Conservation (phyloP, 2,329 filamentous ascomycete genomes). For the Trichoderma brevicompactum region DNA sequence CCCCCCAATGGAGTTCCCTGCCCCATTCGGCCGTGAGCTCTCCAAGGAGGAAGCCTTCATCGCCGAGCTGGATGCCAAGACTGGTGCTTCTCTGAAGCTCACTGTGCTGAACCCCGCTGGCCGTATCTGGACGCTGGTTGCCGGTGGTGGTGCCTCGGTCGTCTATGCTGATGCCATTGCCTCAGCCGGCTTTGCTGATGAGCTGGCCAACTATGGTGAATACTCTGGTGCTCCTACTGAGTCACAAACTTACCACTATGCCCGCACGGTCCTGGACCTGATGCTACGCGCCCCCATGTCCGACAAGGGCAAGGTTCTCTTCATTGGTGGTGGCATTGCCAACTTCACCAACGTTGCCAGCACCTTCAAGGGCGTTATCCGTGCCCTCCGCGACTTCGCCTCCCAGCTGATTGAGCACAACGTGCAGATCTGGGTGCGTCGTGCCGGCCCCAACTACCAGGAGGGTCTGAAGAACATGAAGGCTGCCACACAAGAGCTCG, state of each 20-base stretch:
- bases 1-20: slow-evolving; percentile 98
- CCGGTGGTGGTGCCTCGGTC: slow-evolving; percentile 98
- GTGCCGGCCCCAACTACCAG: slow-evolving; percentile 95
- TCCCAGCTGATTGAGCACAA: slow-evolving; percentile 91
- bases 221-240: slow-evolving; percentile 99
- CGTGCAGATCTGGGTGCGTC: slow-evolving; percentile 93
- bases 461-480: slow-evolving; percentile 99
- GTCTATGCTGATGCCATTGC: slow-evolving; percentile 99
- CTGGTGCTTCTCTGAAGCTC: slow-evolving; percentile 96
- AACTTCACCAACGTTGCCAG: slow-evolving; percentile 99
- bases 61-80: slow-evolving; percentile 98
- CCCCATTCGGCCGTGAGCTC: slow-evolving; percentile 97
- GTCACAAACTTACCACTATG: slow-evolving; percentile 99
- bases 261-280: slow-evolving; percentile 92
- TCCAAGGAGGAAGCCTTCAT: slow-evolving; percentile 99
- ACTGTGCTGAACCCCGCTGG: slow-evolving; percentile 91
- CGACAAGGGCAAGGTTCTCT: slow-evolving; percentile 95
- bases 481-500: slow-evolving; percentile 89
- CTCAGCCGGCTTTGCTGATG: slow-evolving; percentile 89
- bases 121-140: slow-evolving; percentile 96
- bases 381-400: slow-evolving; percentile 88
- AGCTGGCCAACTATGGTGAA: slow-evolving; percentile 99
- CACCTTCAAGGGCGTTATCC: slow-evolving; percentile 99
- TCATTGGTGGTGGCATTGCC: slow-evolving; percentile 99
- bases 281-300: slow-evolving; percentile 89